Conservation (phyloP, 768 basidiomycete genomes). For the Baorangia bicolor region DNA sequence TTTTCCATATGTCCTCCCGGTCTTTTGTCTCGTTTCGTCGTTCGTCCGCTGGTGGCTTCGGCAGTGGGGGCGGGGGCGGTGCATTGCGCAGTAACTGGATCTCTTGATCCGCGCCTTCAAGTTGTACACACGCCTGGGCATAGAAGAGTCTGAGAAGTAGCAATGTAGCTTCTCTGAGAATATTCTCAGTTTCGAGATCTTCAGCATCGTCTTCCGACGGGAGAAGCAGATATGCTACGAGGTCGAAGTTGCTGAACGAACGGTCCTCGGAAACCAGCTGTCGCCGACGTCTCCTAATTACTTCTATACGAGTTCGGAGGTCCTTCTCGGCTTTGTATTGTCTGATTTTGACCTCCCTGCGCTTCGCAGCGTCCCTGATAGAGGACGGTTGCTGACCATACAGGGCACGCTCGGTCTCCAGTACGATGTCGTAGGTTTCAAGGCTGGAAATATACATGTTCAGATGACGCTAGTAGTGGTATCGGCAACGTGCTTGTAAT, state of each 20-base stretch:
- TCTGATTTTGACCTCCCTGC: constrained; percentile 86
- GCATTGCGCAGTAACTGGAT: constrained; percentile 61
- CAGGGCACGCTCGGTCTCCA: constrained; percentile 56
- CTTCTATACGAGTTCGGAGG: constrained; percentile 64
- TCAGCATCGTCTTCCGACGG: constrained; percentile 38
- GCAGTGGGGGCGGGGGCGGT: constrained; percentile 39
- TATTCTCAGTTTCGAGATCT: constrained; percentile 61
- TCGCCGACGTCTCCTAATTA: constrained; percentile 53
- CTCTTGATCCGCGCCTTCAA: constrained; percentile 72
- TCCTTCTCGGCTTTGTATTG: constrained; percentile 89
- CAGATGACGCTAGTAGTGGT: constrained; percentile 45
- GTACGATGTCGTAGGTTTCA: constrained; percentile 66
- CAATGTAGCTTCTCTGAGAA: constrained; percentile 63
- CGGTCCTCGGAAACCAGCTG: constrained; percentile 36
- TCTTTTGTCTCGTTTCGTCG: constrained; percentile 39
- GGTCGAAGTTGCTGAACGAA: constrained; percentile 52
- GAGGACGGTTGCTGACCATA: constrained; percentile 47
- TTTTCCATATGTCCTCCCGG: constrained; percentile 65
- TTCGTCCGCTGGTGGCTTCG: constrained; percentile 35
- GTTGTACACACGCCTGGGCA: constrained; percentile 63
- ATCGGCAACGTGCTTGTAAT: constrained; percentile 1
- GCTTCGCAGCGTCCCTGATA: constrained; percentile 63
- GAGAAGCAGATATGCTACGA: constrained; percentile 64
- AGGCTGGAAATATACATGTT: constrained; percentile 47
- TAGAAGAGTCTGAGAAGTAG: constrained; percentile 74